phyloP scores from a whole-genome alignment of 345 rosid species.

The Aquilaria malaccensis region DNA sequence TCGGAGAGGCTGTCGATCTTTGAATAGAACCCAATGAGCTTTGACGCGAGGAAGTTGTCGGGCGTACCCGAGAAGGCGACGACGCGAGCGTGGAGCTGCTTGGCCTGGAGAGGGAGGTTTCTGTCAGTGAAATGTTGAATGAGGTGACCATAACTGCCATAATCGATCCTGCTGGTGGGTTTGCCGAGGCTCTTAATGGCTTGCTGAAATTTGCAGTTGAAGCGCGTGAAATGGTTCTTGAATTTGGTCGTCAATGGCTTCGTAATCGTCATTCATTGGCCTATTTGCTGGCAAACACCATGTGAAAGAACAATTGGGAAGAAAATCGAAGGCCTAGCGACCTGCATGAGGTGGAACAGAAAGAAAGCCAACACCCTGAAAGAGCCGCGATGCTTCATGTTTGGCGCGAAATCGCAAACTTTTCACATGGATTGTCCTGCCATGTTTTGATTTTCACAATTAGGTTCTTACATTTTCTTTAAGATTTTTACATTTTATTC shows the following conservation, averaged over 20 bases:
- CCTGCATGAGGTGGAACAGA: no score
- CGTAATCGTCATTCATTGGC: constrained; percentile 12
- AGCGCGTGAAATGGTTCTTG: background rate
- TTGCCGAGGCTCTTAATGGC: constrained; percentile 22
- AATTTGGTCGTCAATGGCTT: constrained; percentile 7
- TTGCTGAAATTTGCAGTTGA: constrained; percentile 26
- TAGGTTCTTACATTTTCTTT: no score
- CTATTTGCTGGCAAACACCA: no score
- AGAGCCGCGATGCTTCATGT: no score
- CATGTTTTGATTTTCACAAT: no score
- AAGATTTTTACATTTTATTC: no score
- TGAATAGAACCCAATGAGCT: constrained; percentile 48
- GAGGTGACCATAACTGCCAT: constrained; percentile 52
- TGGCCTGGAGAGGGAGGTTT: constrained; percentile 51
- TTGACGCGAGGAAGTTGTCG: constrained; percentile 70
- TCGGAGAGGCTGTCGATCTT: constrained; percentile 26
- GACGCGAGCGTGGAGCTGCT: constrained; percentile 79
- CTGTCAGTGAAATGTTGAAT: constrained; percentile 48
- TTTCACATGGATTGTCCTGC: no score
- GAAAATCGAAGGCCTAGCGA: no score
- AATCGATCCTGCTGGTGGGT: constrained; percentile 32
- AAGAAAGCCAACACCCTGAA: no score
- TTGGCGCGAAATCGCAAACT: no score
- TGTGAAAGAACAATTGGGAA: no score
- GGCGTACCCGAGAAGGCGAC: constrained; percentile 38